A percentile compares a stretch with the other conserved stretches of the same genome.
Evolutionary conservation across 75 land plant species (phyloP).

Genomic region (Sequoia sempervirens): DNA sequence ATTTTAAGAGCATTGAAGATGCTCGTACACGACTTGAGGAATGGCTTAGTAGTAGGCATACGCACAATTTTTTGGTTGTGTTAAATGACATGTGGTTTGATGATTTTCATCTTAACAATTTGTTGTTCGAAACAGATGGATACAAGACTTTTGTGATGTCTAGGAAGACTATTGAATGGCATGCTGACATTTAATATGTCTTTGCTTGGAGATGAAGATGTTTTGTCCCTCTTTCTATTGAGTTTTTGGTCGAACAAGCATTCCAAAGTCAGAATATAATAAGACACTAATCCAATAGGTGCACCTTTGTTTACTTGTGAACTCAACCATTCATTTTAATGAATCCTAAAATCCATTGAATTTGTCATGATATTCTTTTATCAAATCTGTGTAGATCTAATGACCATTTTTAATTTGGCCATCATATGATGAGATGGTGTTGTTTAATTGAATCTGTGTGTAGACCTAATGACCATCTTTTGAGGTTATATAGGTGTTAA

Average conservation of each 20-base stretch:
- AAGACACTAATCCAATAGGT: too few relatives aligned
- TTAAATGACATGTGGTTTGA: background rate
- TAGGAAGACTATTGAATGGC: too few relatives aligned
- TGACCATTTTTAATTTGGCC: background rate
- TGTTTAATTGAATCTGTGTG: background rate
- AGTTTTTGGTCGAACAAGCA: background rate
- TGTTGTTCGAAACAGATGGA: background rate
- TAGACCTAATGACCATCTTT: background rate
- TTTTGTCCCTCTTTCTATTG: constrained; percentile 9
- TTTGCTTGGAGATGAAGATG: constrained; percentile 9
- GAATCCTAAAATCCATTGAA: too few relatives aligned
- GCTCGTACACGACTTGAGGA: background rate
- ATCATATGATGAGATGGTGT: background rate
- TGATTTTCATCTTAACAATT: background rate
- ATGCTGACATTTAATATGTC: constrained; percentile 19
- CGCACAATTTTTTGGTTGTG: background rate
- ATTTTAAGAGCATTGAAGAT: too few relatives aligned
- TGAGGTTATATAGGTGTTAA: background rate
- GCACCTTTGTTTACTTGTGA: too few relatives aligned
- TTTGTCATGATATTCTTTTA: background rate
- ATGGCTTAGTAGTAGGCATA: background rate
- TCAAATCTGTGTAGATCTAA: too few relatives aligned
- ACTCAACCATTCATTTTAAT: too few relatives aligned
- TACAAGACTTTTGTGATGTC: too few relatives aligned
- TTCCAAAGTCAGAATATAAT: background rate